Evolutionary conservation across 352 stramenopile species (phyloP), one percentile per base, ranked within the genome.

Genomic region (Nannochloropsis limnetica): DNA sequence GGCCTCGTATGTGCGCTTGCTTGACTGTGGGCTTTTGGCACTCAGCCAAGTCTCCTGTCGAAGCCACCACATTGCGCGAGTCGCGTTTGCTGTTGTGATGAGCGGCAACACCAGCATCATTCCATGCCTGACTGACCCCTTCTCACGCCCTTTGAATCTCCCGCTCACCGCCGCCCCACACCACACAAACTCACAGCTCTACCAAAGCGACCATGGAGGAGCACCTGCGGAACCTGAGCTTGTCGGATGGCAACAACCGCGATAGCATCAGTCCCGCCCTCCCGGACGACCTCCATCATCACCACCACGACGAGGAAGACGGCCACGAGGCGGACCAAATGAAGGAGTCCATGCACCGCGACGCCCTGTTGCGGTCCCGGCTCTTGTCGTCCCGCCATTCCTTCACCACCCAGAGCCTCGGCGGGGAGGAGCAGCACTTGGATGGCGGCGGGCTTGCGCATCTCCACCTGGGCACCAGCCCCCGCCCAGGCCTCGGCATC

Each of bases 301-400:
- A 74, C 61, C 37, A 49, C 17, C n/a, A n/a, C n/a, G n/a, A n/a
- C n/a, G n/a, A n/a, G n/a, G 44, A 67, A 20, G n/a, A 74, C 25
- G 61, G 15, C 25, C 61, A 74, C 61, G 61, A 74, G 25, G 61
- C 61, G 11, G 25, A 74, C 61, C 61, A 74, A 22, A 74, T 74
- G 61, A 74, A 74, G 61, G 61, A 74, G 61, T 74, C 61, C n/a
- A 29, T 74, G 61, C n/a, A 74, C n/a, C 61, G 25, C n/a, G 61
- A 74, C 25, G 61, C 61, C 61, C 61, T 74, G 0, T 74, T 74
- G 15, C 61, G 61, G 25, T 74, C 61, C 5, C 15, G 61, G n/a
- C 25, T 74, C 25, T 29, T 74, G n/a, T 74, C 61, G 25, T 74
- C 61, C 61, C 61, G 61, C n/a, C 61, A 74, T 29, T 74, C 61